Base-by-base conservation (phyloP, 2,329 filamentous ascomycete species). In the Helicocarpus griseus region DNA sequence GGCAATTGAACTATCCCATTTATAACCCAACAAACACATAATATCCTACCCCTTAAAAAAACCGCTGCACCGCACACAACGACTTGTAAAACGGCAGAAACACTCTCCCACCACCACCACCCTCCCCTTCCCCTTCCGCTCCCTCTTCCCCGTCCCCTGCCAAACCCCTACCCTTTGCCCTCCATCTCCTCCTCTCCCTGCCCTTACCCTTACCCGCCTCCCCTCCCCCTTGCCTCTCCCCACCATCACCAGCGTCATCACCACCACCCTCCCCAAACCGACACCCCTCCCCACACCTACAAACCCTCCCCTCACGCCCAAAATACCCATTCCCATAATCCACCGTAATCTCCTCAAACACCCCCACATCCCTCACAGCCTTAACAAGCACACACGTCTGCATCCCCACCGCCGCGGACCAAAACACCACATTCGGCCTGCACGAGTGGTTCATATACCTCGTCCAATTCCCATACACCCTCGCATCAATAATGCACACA, bases 391-490 rank as follows among this genome's bases (percentile, higher is more conserved):
- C 59, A 4, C 56, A 50, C 4, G 48, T 50, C 13, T 53, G 47
- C 4, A 58, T 46, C 9, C 67, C 67, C 19, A 63, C 49, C 0
- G 57, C 52, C 21, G 51, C 48, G 2, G 14, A 17, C 1, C 5
- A 5, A 43, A 65, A 69, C 1, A 17, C 5, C 2, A 56, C 58
- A 11, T 51, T 53, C 11, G 65, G 35, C 2, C 64, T 55, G 54
- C 68, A 70, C 1, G 64, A 68, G 48, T 69, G 68, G 48, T 65
- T 69, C 31, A 67, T 57, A 39, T 60, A 70, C 14, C 68, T 60
- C 4, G 65, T 66, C 56, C 66, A 69, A 43, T 66, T 68, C 5
- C 66, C 66, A 46, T 54, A 55, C 4, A 44, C 38, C 14, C 56
- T 54, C 5, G 63, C 53, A 33, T 54, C 56, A 36, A 64, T 56